A percentile compares a stretch with the other conserved stretches of the same genome.
Evolutionary conservation across 2,329 filamentous ascomycete genomes (phyloP).

Genomic region (Conoideocrella luteorostrata): DNA sequence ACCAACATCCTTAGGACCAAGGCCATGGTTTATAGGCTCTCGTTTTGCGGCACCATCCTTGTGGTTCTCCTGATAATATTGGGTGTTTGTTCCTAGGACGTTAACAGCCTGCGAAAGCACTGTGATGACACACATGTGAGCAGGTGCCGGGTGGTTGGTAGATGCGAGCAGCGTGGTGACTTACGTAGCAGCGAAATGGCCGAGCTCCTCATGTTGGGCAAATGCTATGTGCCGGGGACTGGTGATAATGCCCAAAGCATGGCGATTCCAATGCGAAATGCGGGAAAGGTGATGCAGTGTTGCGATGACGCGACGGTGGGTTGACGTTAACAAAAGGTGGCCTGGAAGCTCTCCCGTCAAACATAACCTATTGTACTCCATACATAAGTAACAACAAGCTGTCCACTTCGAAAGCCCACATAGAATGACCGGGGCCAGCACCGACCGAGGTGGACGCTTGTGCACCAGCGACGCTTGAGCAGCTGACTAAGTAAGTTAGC

Average conservation of each 20-base stretch:
- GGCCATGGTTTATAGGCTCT: slow-evolving; percentile 25
- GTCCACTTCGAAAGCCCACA: slow-evolving; percentile 13
- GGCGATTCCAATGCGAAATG: slow-evolving; percentile 12
- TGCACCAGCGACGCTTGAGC: too few relatives aligned
- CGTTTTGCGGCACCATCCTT: slow-evolving; percentile 22
- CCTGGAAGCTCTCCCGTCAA: slow-evolving; percentile 7
- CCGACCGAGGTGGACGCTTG: too few relatives aligned
- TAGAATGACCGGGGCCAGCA: background rate
- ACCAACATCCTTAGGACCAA: slow-evolving; percentile 24
- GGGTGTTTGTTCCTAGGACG: slow-evolving; percentile 31
- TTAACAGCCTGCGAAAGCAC: slow-evolving; percentile 41
- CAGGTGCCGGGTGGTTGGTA: slow-evolving; percentile 9
- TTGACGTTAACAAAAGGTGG: slow-evolving; percentile 6
- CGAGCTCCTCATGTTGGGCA: slow-evolving; percentile 34
- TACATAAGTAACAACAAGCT: slow-evolving; percentile 12
- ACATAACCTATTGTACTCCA: too few relatives aligned
- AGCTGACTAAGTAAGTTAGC: too few relatives aligned
- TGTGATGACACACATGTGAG: slow-evolving; percentile 22
- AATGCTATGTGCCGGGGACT: slow-evolving; percentile 25
- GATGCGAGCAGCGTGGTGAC: slow-evolving; percentile 14
- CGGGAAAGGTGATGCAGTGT: too few relatives aligned
- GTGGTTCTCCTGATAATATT: slow-evolving; percentile 28
- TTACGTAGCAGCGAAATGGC: slow-evolving; percentile 37
- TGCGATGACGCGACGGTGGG: background rate
- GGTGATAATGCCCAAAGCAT: slow-evolving; percentile 21